phyloP scores from a whole-genome alignment of 805 yeast genomes.

The Ogataea chonburiensis region DNA sequence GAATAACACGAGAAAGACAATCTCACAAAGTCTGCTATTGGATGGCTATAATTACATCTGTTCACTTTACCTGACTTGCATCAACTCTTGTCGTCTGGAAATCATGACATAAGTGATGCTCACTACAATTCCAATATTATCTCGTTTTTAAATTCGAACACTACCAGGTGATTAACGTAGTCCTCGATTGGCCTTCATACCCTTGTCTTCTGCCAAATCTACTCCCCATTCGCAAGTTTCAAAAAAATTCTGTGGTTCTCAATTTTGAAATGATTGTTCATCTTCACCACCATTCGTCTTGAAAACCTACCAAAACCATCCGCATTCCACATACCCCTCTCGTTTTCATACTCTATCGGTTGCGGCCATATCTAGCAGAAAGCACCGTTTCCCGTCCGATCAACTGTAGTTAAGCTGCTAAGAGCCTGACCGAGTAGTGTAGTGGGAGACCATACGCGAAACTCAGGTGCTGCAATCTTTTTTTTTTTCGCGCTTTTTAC shows the following conservation, averaged over 20 bases:
- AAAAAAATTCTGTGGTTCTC: not conserved
- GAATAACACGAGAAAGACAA: too few species aligned
- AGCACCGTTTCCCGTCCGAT: conserved; percentile 64
- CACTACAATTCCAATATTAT: not conserved
- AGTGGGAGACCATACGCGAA: conserved; percentile 61
- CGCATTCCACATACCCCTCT: conserved; percentile 9
- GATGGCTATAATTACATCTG: too few species aligned
- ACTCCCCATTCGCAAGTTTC: too few species aligned
- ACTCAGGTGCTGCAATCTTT: conserved; percentile 46
- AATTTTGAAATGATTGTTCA: not conserved
- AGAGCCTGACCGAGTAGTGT: conserved; percentile 41
- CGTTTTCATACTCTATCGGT: conserved; percentile 33
- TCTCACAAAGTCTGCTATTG: too few species aligned
- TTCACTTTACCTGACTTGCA: too few species aligned
- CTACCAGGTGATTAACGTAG: too few species aligned
- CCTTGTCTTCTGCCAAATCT: too few species aligned
- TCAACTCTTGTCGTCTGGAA: too few species aligned
- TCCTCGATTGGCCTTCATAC: too few species aligned
- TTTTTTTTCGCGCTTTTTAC: conserved; percentile 14
- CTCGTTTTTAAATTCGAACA: not conserved
- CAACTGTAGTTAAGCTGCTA: conserved; percentile 58
- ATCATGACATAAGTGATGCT: too few species aligned
- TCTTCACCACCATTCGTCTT: not conserved
- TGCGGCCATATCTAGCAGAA: conserved; percentile 61
- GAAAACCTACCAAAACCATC: too few species aligned